phyloP scores from a whole-genome alignment of 2,329 filamentous ascomycete genomes.

The Akanthomyces lecanii region DNA sequence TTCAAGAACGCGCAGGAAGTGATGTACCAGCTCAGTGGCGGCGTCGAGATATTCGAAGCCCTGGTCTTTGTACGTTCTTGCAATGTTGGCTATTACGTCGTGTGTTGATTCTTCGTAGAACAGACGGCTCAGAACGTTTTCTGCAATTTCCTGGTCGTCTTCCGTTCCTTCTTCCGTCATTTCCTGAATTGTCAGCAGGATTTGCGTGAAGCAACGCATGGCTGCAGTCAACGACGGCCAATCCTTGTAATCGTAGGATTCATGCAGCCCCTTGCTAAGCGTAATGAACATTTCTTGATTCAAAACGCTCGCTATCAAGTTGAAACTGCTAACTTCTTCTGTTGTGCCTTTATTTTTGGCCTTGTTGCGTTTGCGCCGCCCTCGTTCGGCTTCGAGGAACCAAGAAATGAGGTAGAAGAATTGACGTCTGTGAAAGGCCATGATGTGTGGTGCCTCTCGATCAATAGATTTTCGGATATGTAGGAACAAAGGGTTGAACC shows the following conservation, averaged over 20 bases:
- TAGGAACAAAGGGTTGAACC: conserved; percentile 87
- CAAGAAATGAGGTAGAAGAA: conserved; percentile 91
- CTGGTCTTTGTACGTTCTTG: conserved; percentile 87
- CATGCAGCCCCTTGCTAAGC: conserved; percentile 77
- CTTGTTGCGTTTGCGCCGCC: conserved; percentile 60
- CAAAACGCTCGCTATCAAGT: conserved; percentile 80
- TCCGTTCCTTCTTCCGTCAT: conserved; percentile 82
- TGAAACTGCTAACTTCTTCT: conserved; percentile 69
- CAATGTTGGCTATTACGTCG: conserved; percentile 75
- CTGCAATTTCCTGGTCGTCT: conserved; percentile 95
- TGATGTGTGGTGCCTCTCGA: conserved; percentile 76
- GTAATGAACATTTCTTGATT: conserved; percentile 95
- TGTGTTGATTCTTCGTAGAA: conserved; percentile 97
- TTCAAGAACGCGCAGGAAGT: conserved; percentile 88
- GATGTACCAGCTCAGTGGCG: conserved; percentile 83
- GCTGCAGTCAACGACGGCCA: conserved; percentile 84
- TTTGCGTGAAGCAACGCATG: conserved; percentile 93
- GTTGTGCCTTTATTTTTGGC: conserved; percentile 40
- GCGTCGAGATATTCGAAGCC: conserved; percentile 91
- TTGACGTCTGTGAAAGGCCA: conserved; percentile 72
- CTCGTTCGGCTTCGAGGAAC: conserved; percentile 85
- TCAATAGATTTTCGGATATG: conserved; percentile 87
- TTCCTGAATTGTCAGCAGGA: conserved; percentile 85
- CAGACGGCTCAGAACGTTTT: conserved; percentile 94
- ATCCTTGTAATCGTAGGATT: conserved; percentile 72